Conservation (phyloP, 139 green algal species). For the Chlorella ohadii region DNA sequence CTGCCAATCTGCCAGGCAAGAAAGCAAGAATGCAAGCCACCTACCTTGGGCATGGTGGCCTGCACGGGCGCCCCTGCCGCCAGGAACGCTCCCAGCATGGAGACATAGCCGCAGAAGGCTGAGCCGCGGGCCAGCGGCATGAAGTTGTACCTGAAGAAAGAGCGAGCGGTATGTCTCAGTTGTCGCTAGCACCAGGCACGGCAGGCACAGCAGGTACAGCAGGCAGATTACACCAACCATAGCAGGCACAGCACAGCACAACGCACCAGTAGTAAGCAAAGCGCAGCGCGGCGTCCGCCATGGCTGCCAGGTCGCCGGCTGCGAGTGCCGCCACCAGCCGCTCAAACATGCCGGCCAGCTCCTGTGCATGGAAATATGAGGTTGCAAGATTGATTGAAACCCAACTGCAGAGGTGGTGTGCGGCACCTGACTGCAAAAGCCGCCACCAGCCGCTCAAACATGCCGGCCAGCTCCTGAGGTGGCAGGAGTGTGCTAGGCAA, state of each 20-base stretch:
- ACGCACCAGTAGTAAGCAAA: constrained; percentile 73
- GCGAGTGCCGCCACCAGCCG: constrained; percentile 61
- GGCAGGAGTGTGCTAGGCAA: no score
- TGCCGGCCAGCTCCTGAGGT: constrained; percentile 74
- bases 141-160: constrained; percentile 87
- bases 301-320: constrained; percentile 7
- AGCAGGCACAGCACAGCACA: background rate
- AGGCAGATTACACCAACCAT: no score
- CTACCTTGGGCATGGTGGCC: constrained; percentile 75
- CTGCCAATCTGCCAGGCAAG: no score
- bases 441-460: constrained; percentile 73
- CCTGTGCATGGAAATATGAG: no score
- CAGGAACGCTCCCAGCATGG: constrained; percentile 86
- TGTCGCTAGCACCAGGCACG: no score
- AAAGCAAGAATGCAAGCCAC: no score
- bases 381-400: no score
- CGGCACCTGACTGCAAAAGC: constrained; percentile 57
- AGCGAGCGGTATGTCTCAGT: no score
- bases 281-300: constrained; percentile 50
- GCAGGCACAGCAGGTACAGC: background rate
- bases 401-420: no score
- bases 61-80: constrained; percentile 83
- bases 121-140: constrained; percentile 94
- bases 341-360: constrained; percentile 80
- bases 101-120: constrained; percentile 86